phyloP scores from a whole-genome alignment of 2,329 filamentous ascomycete species.

The Arthroderma sp. region DNA sequence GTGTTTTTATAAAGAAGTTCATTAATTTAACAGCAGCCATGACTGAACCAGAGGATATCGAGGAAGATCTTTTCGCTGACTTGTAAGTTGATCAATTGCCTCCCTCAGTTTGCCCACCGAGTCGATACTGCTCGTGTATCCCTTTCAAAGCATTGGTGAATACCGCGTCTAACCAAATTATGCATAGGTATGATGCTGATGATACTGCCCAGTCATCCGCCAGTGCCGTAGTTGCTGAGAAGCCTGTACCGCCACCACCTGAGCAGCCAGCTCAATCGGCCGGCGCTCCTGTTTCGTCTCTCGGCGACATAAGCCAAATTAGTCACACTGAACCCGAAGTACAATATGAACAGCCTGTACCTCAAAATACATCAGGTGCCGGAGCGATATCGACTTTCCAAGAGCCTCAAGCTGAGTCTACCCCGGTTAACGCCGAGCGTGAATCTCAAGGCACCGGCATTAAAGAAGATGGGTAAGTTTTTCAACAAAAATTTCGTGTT shows the following conservation, averaged over 20 bases:
- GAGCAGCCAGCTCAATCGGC: too few relatives aligned
- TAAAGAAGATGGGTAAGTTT: constrained; percentile 84
- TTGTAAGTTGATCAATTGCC: constrained; percentile 48
- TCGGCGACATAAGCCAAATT: too few relatives aligned
- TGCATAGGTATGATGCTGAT: constrained; percentile 52
- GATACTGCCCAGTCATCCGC: constrained; percentile 32
- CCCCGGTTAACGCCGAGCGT: constrained; percentile 15
- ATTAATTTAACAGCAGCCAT: constrained; percentile 34
- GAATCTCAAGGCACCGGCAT: constrained; percentile 38
- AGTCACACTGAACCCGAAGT: not conserved
- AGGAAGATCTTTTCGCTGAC: constrained; percentile 92
- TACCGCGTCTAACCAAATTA: not conserved
- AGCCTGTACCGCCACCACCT: not conserved
- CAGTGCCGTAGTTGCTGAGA: not conserved
- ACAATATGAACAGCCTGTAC: not conserved
- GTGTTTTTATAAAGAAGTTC: too few relatives aligned
- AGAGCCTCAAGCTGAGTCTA: not conserved
- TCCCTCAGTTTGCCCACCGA: not conserved
- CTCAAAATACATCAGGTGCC: not conserved
- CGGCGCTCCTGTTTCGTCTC: too few relatives aligned
- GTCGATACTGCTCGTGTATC: not conserved
- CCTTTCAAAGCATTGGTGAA: not conserved
- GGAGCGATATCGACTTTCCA: not conserved
- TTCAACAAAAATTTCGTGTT: not conserved
- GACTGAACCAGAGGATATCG: constrained; percentile 69